Base-by-base conservation (phyloP, 208 protist genomes). In the Acanthamoeba sp. region DNA sequence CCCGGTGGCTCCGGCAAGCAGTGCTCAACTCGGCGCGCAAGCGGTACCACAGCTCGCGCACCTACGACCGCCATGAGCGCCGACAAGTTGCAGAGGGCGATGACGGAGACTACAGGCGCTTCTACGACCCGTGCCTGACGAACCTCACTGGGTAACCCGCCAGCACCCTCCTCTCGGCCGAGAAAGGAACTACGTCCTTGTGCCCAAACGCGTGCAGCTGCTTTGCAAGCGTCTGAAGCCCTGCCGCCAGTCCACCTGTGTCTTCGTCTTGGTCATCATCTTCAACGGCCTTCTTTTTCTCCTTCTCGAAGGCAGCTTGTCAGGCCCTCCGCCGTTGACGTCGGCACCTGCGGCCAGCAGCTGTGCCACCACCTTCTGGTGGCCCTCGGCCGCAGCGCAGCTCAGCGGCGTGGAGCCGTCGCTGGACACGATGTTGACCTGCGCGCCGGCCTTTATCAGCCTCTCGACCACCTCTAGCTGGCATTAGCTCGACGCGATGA, bases 181-280 rank as follows among this genome's bases (percentile, higher is more conserved):
- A 27, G 27, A 64, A 20, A 6, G 29, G 29, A 32, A 55, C 76
- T n/a, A 84, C 42, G 24, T 84, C 76, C 38, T 84, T 57, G 42
- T 84, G 76, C 1, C 76, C 76, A 40, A 84, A 84, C 16, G 76
- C 76, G 16, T 84, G 76, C 40, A 84, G 42, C 76, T 84, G 76
- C 40, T 84, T 55, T 6, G 76, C 40, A 9, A 84, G 76, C 76
- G 76, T 57, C 40, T 55, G 76, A 16, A 84, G 76, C 29, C 76
- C 76, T 1, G 76, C 36, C 14, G 76, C 76, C 20, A 84, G 38
- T 45, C 76, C 76, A 16, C 29, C 59, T 4, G 20, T 42, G 36
- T 29, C 22, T 5, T 36, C 71, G 42, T 80, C 71, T 80, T 24
- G n/a, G n/a, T n/a, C n/a, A n/a, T n/a, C n/a, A n/a, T n/a, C n/a